Evolutionary conservation across 2,329 filamentous ascomycete species (phyloP).

Genomic region (Emericellopsis atlantica): DNA sequence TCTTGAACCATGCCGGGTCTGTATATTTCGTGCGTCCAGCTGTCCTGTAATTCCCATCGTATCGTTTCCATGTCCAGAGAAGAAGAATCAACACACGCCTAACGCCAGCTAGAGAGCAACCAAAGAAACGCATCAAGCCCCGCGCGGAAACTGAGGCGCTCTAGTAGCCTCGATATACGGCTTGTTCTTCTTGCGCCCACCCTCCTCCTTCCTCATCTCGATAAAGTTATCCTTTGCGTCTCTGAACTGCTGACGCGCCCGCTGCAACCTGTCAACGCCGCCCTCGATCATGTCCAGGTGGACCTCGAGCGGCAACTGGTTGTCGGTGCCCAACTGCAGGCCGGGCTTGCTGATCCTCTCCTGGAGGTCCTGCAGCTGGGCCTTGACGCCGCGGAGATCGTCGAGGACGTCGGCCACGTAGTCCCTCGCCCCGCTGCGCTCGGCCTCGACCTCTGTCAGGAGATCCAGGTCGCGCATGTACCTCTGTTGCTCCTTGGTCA

Average conservation of each 20-base stretch:
- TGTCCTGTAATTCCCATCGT: too few relatives aligned
- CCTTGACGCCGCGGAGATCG: slow-evolving; percentile 61
- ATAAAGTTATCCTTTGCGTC: slow-evolving; percentile 46
- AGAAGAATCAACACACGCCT: too few relatives aligned
- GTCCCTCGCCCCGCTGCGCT: slow-evolving; percentile 51
- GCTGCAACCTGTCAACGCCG: slow-evolving; percentile 59
- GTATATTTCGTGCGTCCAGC: too few relatives aligned
- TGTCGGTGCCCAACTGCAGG: slow-evolving; percentile 25
- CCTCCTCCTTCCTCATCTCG: slow-evolving; percentile 34
- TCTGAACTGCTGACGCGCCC: slow-evolving; percentile 45
- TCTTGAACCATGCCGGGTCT: too few relatives aligned
- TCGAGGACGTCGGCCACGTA: slow-evolving; percentile 60
- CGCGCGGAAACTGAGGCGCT: neutral
- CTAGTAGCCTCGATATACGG: slow-evolving; percentile 23
- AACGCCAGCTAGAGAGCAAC: too few relatives aligned
- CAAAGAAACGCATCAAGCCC: too few relatives aligned
- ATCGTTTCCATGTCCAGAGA: too few relatives aligned
- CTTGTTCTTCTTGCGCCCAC: slow-evolving; percentile 19
- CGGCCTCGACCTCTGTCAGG: slow-evolving; percentile 50
- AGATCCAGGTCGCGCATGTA: slow-evolving; percentile 52
- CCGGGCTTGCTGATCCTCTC: slow-evolving; percentile 59
- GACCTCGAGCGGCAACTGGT: slow-evolving; percentile 49
- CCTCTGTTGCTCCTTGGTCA: slow-evolving; percentile 45
- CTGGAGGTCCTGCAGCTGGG: slow-evolving; percentile 57
- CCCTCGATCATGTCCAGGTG: slow-evolving; percentile 65